Conservation (phyloP, 176 grass and related monocot genomes). For the Leersia perrieri region DNA sequence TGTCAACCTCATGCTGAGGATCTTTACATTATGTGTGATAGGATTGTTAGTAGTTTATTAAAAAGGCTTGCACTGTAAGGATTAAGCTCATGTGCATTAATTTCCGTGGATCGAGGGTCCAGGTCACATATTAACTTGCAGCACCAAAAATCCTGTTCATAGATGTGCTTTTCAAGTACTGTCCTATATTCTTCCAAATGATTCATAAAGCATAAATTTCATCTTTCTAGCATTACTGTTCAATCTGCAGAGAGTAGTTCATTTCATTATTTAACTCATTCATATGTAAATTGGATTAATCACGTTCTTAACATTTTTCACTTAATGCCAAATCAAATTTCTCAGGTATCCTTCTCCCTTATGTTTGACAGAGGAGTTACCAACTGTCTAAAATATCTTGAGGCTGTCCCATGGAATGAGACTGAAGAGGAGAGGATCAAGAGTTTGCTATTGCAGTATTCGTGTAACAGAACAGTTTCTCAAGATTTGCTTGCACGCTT, state of each 20-base stretch:
- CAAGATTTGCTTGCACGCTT: conserved; percentile 57
- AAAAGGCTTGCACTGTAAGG: neutral
- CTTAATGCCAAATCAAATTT: conserved; percentile 30
- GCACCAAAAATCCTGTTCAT: neutral
- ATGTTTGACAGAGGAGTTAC: conserved; percentile 85
- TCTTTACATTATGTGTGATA: neutral
- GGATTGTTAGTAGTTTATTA: neutral
- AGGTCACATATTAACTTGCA: conserved; percentile 10
- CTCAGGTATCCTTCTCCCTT: conserved; percentile 80
- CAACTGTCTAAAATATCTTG: conserved; percentile 70
- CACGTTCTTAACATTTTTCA: conserved; percentile 15
- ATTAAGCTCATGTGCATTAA: neutral
- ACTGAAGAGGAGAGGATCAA: conserved; percentile 74
- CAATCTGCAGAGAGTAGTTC: conserved; percentile 4
- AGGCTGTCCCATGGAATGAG: conserved; percentile 85
- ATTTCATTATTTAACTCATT: neutral
- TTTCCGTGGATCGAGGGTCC: neutral
- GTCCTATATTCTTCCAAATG: neutral
- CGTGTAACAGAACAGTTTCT: conserved; percentile 45
- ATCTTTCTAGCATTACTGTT: neutral
- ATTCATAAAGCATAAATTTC: neutral
- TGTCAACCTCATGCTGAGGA: neutral
- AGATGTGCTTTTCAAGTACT: neutral
- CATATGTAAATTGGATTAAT: neutral
- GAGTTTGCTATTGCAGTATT: conserved; percentile 52